phyloP scores from a whole-genome alignment of 306 rosid genomes.

The Inga laurina region DNA sequence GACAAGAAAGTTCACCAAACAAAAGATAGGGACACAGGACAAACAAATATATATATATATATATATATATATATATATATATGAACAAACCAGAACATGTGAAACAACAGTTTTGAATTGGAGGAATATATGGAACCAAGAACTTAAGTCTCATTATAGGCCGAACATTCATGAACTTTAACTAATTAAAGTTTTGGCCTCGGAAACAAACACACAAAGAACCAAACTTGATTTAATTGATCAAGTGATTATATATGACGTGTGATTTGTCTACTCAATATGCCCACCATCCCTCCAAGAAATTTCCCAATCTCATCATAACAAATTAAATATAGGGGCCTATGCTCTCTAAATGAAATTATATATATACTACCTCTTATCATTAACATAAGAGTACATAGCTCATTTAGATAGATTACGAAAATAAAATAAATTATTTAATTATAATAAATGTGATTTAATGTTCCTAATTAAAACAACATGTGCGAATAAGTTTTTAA shows the following conservation, averaged over 20 bases:
- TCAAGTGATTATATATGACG: neutral
- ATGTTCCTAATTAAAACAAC: too few species aligned
- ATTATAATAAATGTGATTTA: too few species aligned
- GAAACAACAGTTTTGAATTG: too few species aligned
- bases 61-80: too few species aligned
- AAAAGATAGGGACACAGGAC: too few species aligned
- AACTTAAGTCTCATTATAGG: neutral
- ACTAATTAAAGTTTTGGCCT: neutral
- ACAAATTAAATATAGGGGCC: neutral
- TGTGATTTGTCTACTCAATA: neutral
- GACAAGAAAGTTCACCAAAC: too few species aligned
- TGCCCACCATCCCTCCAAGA: neutral
- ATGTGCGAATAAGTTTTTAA: too few species aligned
- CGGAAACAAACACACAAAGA: neutral
- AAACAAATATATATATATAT: too few species aligned
- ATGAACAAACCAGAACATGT: too few species aligned
- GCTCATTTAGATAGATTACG: too few species aligned
- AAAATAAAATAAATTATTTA: too few species aligned
- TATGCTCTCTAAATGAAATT: neutral
- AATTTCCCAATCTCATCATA: neutral
- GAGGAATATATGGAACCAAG: neutral
- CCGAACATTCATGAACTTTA: neutral
- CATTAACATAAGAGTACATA: too few species aligned
- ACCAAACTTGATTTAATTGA: neutral
- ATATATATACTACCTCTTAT: neutral